Evolutionary conservation across 176 grass and related monocot species (phyloP), one percentile per base, ranked within the genome.

Genomic region (Oryza meridionalis): DNA sequence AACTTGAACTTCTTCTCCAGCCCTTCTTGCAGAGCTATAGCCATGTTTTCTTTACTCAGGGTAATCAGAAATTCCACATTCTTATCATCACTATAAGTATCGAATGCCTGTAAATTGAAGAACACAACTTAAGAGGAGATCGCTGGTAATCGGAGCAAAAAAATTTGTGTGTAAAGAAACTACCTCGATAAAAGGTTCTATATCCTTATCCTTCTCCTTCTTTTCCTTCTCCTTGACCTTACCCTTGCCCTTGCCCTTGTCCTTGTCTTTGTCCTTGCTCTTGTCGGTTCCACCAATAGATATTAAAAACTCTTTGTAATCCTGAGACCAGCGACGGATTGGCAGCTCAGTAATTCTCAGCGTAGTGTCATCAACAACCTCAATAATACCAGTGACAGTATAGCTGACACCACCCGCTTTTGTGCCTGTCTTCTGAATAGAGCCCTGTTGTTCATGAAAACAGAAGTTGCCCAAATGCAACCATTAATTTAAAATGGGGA

Each of bases 1-100:
- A 99, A 37, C 83, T 94, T 99, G 68, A 99, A 96, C 61, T 93
- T 99, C 81, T 96, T 99, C 81, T 82, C 71, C 8, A 99, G 76
- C 4, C 96, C 96, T 99, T 99, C 96, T 84, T 92, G 73, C 58
- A 42, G 79, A 37, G 91, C 96, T 62, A 89, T 72, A 16, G 87
- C 90, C 96, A 99, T 87, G 50, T 94, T 99, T 78, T 76, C 61
- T 62, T 96, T 91, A 3, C 21, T 87, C 73, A 96, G 68, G 61
- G 24, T 70, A 43, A 99, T 21, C 21, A 91, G 86, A 77, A 96
- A 90, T 58, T 92, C 86, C 65, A 99, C 88, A 61, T 65, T 87
- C 0, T 80, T 73, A 5, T 92, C 86, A 58, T 99, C 93, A 65
- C 89, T 91, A 45, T 99, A 84, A 24, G 73, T 42, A 12, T 27